Base-by-base conservation (phyloP, 257 asterid genomes). In the Jasminum sambac region DNA sequence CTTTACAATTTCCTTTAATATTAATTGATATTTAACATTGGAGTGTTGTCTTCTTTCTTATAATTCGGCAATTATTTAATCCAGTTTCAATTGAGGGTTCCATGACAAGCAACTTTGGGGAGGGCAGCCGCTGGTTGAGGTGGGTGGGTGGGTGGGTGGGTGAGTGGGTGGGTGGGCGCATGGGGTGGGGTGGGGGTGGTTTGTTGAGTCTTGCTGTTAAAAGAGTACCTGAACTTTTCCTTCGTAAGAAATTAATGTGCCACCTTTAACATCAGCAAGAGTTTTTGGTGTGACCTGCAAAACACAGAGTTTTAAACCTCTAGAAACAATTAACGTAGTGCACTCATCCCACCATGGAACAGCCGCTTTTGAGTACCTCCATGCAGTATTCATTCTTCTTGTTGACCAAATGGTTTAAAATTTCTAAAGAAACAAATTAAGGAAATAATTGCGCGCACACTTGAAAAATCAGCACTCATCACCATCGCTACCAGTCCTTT, bases 231-330 rank as follows among this genome's bases (percentile, higher is more conserved):
- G 98, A 62, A 91, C 97, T 91, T 87, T 95, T 55, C 96, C 98
- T 34, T 95, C 98, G 62, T 89, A 95, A 44, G 94, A 85, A 81
- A 95, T 95, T 60, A 95, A 83, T 39, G 99, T 95, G 76, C 99
- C 99, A 76, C 99, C 99, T 86, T 95, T 95, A 57, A 95, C 99
- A 62, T 91, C 99, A 74, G 99, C 98, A 69, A 91, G 80, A 13
- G 99, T 95, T 86, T 95, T 95, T 38, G 99, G 98, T 37, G 99
- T 95, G 77, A 95, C 99, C 99, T 95, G 90, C 80, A 72, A 72
- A 64, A 50, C 23, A 64, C 63, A 11, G 50, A 57, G 64, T 41
- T 50, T 68, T 77, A 60, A 67, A 19, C 44, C 42, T 38, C 71
- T 21, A 69, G 75, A 39, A 55, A 64, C 40, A 63, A 19, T 41